Base-by-base conservation (phyloP, 352 stramenopile species). In the Globisporangium polare region DNA sequence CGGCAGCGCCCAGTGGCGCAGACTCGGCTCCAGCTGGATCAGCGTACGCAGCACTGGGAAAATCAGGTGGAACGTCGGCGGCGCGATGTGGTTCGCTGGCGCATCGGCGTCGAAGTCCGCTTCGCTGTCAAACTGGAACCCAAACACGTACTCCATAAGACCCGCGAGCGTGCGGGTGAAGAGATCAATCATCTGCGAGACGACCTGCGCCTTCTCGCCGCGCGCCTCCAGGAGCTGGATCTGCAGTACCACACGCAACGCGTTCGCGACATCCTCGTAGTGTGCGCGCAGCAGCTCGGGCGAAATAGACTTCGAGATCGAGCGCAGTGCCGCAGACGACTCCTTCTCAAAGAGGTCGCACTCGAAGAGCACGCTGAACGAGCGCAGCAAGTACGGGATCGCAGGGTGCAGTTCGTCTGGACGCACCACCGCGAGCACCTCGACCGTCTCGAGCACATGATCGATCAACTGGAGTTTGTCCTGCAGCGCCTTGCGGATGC, bases 131-230 rank as follows among this genome's bases (percentile, higher is more conserved):
- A 92, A 90, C 63, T 90, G 82, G 59, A 90, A 93, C 17, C 83
- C 87, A 54, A 95, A 94, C 12, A 90, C 83, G 51, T 82, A 74
- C 43, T 92, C 79, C 80, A 92, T 90, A 3, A 93, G 62, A 5
- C 76, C 62, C 9, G 71, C 72, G 42, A 92, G 67, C 41, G 81
- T 68, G 50, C 82, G 85, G 41, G 78, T 68, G 49, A 94, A 89
- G 7, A 93, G 51, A 15, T 72, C 63, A 39, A 78, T 59, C 65
- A 80, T 77, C 29, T 74, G 60, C 15, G 61, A 54, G 8, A 94
- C 58, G 33, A 63, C 51, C 13, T 71, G 62, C 20, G 65, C 56
- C 63, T 82, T 81, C 24, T 71, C 68, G 47, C 78, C 78, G 5
- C 70, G 54, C 5, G 74, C 79, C 9, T 71, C 64, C 5, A 88